phyloP scores from a whole-genome alignment of 2,329 filamentous ascomycete species.

The Pyrenophora teres region DNA sequence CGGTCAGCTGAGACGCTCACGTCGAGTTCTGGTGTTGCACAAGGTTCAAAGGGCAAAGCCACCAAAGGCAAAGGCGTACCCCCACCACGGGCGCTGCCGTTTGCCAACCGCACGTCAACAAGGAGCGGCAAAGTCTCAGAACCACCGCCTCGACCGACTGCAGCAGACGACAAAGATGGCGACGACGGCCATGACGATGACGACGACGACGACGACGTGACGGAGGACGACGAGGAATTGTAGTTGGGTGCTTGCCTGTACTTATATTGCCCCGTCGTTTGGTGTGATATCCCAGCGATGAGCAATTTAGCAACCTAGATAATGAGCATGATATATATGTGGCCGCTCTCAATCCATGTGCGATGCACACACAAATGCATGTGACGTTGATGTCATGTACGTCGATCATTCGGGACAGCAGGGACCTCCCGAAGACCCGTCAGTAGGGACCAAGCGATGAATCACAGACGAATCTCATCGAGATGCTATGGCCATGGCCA shows the following conservation, averaged over 20 bases:
- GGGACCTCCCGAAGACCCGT: neutral
- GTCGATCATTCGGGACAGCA: neutral
- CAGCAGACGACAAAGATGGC: conserved; percentile 25
- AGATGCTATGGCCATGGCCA: too few species aligned
- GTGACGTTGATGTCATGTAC: conserved; percentile 8
- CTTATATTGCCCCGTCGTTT: conserved; percentile 1
- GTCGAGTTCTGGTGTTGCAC: conserved; percentile 21
- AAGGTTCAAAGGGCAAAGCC: conserved; percentile 18
- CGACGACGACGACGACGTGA: conserved; percentile 40
- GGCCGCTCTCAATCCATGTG: neutral
- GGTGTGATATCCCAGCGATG: neutral
- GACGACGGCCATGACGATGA: conserved; percentile 36
- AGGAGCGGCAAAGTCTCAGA: conserved; percentile 25
- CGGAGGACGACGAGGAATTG: conserved; percentile 48
- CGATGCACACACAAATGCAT: neutral
- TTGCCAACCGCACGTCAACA: conserved; percentile 23
- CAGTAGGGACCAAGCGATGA: neutral
- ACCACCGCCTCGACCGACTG: conserved; percentile 15
- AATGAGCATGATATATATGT: neutral
- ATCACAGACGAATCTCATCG: too few species aligned
- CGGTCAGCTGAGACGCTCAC: conserved; percentile 26
- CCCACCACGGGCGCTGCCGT: conserved; percentile 45
- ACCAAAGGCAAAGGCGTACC: conserved; percentile 27
- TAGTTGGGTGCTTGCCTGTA: conserved; percentile 7
- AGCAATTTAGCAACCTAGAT: neutral